Evolutionary conservation across 2,329 filamentous ascomycete genomes (phyloP), one percentile per base, ranked within the genome.

Genomic region (Cytospora chrysosperma): DNA sequence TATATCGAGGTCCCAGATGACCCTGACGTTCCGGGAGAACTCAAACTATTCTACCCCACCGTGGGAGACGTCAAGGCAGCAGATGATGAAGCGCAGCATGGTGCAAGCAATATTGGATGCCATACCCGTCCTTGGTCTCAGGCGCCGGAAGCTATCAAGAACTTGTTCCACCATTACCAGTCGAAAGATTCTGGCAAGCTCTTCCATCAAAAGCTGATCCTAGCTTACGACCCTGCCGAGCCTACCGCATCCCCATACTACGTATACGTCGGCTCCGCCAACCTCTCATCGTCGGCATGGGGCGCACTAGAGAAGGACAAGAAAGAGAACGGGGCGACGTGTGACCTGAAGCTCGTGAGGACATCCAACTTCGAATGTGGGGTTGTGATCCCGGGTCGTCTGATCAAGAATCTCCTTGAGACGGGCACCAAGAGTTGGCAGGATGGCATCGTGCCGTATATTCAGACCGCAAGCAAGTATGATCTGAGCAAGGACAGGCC

Each of bases 181-280:
- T 71, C 69, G 3, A 70, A 69, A 53, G 70, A 72, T n/a, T 21
- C 59, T 7, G 69, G 69, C n/a, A 63, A 66, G 1, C 65, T 71
- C 1, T 70, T 71, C 34, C 69, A 70, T 37, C 69, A 72, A 58
- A 71, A 71, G 43, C 27, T 70, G 9, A 68, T 71, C 4, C 50
- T 71, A 17, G 67, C 68, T 2, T 69, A 68, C 51, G 64, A 70
- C 43, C 64, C 64, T 12, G 17, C 19, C 13, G 51, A 64, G 13
- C 17, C 47, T 13, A 24, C 28, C 21, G 53, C 56, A 2, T 13
- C 51, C 19, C 70, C 69, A 12, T 66, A 69, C 56, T 72, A 68
- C 34, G n/a, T 69, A 30, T 72, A 72, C 26, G 40, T 72, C n/a
- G 70, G 70, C 37, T 72, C 70, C 8, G 69, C 70, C 2, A 71